A percentile compares a stretch with the other conserved stretches of the same genome.
Evolutionary conservation across 352 stramenopile genomes (phyloP).

Genomic region (Phytopythium montanum): DNA sequence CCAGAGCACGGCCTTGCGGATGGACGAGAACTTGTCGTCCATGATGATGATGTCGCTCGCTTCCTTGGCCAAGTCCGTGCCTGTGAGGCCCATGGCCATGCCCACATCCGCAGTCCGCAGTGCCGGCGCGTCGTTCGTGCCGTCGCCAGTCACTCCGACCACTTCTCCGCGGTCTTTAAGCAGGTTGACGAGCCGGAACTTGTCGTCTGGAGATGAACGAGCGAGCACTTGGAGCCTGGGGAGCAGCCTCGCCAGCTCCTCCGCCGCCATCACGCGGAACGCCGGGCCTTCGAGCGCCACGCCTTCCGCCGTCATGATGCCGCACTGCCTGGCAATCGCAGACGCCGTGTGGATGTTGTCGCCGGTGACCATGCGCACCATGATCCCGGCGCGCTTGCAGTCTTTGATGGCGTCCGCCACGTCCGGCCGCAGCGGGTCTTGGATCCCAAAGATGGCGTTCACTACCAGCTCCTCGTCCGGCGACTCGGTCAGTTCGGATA

Average conservation of each 20-base stretch:
- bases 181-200: slow-evolving; percentile 93
- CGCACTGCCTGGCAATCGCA: slow-evolving; percentile 95
- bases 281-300: slow-evolving; percentile 90
- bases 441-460: slow-evolving; percentile 93
- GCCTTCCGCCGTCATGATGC: slow-evolving; percentile 92
- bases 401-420: slow-evolving; percentile 92
- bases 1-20: slow-evolving; percentile 74
- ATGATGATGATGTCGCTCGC: slow-evolving; percentile 87
- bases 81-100: slow-evolving; percentile 78
- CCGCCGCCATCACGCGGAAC: slow-evolving; percentile 84
- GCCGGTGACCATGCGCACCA: slow-evolving; percentile 99
- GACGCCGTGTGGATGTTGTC: slow-evolving; percentile 98
- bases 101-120: slow-evolving; percentile 70
- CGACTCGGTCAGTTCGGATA: slow-evolving; percentile 45
- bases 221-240: slow-evolving; percentile 88
- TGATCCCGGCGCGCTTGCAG: slow-evolving; percentile 96
- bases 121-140: slow-evolving; percentile 78
- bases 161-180: slow-evolving; percentile 71
- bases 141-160: slow-evolving; percentile 77
- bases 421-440: slow-evolving; percentile 94
- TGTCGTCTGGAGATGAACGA: slow-evolving; percentile 95
- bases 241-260: slow-evolving; percentile 61
- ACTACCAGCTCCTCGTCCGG: slow-evolving; percentile 80
- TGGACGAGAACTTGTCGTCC: slow-evolving; percentile 85
- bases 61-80: slow-evolving; percentile 79